These are phyloP conservation scores for Chaetomiaceae sp. DNA, from an alignment of 2,329 filamentous ascomycete genomes.

Conservation along the genomic window DNA sequence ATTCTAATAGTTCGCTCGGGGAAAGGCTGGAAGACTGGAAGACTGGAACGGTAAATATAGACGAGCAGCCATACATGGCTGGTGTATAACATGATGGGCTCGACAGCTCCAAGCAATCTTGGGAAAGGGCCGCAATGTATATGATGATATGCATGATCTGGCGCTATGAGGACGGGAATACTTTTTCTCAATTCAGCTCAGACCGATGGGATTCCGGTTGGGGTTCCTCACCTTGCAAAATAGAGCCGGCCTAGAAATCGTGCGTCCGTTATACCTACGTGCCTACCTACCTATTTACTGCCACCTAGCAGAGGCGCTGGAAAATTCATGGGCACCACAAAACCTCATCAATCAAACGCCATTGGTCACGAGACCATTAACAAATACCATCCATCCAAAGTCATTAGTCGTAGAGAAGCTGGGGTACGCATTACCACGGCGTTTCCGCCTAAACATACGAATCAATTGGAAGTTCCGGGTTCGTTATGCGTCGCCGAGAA, in stretches of 20 bases:
- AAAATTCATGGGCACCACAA: no score
- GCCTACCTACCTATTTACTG: no score
- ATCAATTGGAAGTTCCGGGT: no score
- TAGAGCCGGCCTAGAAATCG: background rate
- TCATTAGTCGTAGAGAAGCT: no score
- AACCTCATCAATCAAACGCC: no score
- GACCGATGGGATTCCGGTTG: background rate
- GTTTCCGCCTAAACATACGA: no score
- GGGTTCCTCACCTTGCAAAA: background rate
- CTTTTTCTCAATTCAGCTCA: slow-evolving; percentile 11
- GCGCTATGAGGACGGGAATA: slow-evolving; percentile 7
- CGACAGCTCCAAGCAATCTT: background rate
- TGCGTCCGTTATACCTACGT: no score
- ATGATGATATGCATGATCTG: slow-evolving; percentile 16
- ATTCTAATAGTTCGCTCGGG: background rate
- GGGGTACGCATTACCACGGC: no score
- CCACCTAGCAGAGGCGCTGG: no score
- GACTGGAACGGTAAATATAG: slow-evolving; percentile 4
- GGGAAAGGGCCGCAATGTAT: slow-evolving; percentile 6
- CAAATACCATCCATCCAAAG: no score
- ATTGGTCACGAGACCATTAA: no score
- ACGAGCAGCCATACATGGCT: slow-evolving; percentile 6
- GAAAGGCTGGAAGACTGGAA: background rate
- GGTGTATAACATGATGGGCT: slow-evolving; percentile 10
- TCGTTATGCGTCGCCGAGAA: background rate